Evolutionary conservation across 495 filamentous ascomycete genomes (phyloP).

Genomic region (Hypoxylon trugodes): DNA sequence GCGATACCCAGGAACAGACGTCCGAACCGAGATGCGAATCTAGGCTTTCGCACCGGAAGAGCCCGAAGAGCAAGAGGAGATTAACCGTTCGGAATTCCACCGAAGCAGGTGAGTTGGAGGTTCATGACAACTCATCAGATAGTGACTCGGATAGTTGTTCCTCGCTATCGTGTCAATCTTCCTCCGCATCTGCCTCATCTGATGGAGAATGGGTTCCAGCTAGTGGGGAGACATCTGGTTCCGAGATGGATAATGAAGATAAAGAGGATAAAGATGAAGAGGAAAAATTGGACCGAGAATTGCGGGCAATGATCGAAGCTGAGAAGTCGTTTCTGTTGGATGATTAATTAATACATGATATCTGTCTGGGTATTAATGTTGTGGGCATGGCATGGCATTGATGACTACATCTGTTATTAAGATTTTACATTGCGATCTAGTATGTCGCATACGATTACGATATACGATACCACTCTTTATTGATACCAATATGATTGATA

Average conservation of each 20-base stretch:
- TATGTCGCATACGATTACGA: not conserved
- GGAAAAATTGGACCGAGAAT: not conserved
- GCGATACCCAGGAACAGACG: not conserved
- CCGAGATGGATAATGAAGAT: not conserved
- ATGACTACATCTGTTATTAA: too few relatives aligned
- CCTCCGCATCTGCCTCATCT: slow-evolving; percentile 13
- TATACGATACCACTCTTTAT: not conserved
- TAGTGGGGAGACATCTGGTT: not conserved
- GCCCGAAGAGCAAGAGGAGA: slow-evolving; percentile 4
- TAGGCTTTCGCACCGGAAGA: slow-evolving; percentile 1
- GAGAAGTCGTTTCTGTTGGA: slow-evolving; percentile 16
- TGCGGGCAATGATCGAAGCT: slow-evolving; percentile 2
- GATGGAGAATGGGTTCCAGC: slow-evolving; percentile 23
- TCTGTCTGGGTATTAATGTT: too few relatives aligned
- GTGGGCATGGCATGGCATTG: too few relatives aligned
- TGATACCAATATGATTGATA: not conserved
- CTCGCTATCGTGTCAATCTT: not conserved
- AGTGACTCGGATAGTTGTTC: slow-evolving; percentile 25
- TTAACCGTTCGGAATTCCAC: slow-evolving; percentile 23
- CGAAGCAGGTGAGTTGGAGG: slow-evolving; percentile 6
- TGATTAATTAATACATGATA: not conserved
- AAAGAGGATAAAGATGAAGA: slow-evolving; percentile 1
- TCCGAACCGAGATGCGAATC: not conserved
- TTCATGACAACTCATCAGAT: slow-evolving; percentile 25
- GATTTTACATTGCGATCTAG: too few relatives aligned